Conservation (phyloP, 371 early-diverging fungal genomes). For the Mortierella sp. region DNA sequence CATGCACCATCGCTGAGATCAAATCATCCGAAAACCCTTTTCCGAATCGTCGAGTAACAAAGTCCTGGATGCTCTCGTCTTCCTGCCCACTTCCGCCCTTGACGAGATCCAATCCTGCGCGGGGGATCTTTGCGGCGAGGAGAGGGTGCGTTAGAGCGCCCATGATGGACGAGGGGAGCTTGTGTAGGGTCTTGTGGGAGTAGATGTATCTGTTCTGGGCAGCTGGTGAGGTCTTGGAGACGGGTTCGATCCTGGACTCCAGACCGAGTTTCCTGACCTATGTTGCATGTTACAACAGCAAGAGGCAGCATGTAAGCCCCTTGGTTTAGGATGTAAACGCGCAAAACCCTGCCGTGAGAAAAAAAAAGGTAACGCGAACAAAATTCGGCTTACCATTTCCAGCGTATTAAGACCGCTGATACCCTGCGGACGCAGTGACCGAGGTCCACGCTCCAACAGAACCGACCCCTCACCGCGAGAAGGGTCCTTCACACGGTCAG, state of each 20-base stretch:
- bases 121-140: conserved; percentile 62
- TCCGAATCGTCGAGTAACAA: conserved; percentile 87
- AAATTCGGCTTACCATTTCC: conserved; percentile 74
- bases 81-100: conserved; percentile 67
- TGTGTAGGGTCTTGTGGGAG: conserved; percentile 76
- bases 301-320: background rate
- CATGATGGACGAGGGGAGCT: conserved; percentile 52
- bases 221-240: conserved; percentile 78
- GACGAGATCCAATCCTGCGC: conserved; percentile 61
- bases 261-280: conserved; percentile 78
- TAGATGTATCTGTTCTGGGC: conserved; percentile 89
- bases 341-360: background rate
- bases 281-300: background rate
- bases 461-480: conserved; percentile 50
- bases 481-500: conserved; percentile 63
- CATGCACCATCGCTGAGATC: conserved; percentile 91
- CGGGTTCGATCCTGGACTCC: conserved; percentile 64
- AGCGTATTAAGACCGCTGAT: conserved; percentile 78
- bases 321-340: background rate
- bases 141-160: conserved; percentile 51
- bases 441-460: conserved; percentile 90
- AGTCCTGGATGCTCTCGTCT: conserved; percentile 83
- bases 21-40: conserved; percentile 74
- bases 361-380: conserved; percentile 11
- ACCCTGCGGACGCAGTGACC: conserved; percentile 88